phyloP scores from a whole-genome alignment of 176 grass and related monocot genomes.

The Bothriochloa decipiens region DNA sequence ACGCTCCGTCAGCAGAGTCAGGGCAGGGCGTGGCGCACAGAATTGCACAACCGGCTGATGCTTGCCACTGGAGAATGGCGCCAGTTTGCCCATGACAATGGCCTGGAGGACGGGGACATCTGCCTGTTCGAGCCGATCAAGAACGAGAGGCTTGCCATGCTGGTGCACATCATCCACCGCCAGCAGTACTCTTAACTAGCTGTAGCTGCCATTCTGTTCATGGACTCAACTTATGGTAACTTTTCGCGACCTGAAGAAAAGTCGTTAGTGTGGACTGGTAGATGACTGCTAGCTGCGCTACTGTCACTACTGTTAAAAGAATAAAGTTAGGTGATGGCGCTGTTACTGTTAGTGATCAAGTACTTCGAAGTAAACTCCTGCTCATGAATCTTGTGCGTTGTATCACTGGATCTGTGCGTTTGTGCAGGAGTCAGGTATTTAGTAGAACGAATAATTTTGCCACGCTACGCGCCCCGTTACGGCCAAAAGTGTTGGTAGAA shows the following conservation, averaged over 20 bases:
- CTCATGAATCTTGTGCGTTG: not conserved
- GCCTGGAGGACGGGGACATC: slow-evolving; percentile 46
- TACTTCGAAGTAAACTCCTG: not conserved
- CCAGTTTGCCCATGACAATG: slow-evolving; percentile 43
- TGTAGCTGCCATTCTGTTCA: not conserved
- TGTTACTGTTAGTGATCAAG: not conserved
- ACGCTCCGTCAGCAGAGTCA: not conserved
- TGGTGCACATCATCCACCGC: not conserved
- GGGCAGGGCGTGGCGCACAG: not conserved
- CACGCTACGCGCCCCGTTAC: no score
- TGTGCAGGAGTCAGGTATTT: not conserved
- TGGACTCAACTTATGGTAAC: not conserved
- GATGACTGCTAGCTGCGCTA: not conserved
- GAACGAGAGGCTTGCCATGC: not conserved
- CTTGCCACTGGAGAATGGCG: slow-evolving; percentile 16
- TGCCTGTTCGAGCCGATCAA: slow-evolving; percentile 54
- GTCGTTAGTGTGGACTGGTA: not conserved
- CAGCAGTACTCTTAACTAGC: not conserved
- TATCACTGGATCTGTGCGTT: not conserved
- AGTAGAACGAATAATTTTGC: no score
- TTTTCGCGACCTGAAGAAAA: no score
- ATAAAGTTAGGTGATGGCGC: not conserved
- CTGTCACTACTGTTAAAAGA: not conserved
- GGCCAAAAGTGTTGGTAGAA: no score
- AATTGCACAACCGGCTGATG: not conserved